Base-by-base conservation (phyloP, 805 yeast genomes). In the Teunomyces stri region DNA sequence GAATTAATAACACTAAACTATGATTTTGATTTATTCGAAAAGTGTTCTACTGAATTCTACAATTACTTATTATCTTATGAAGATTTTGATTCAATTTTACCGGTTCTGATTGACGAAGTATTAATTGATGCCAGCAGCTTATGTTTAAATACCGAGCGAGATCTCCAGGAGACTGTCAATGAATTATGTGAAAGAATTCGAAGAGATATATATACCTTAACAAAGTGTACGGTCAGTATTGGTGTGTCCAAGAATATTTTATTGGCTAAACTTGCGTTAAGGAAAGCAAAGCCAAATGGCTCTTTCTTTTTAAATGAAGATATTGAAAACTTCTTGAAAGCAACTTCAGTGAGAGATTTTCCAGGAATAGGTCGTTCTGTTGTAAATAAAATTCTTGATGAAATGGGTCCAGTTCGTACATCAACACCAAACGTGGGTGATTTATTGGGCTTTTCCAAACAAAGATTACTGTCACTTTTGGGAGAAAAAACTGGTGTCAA, bases 81-180 rank as follows among this genome's bases (percentile, higher is more conserved):
- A 13, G 69, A 68, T 33, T 74, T 83, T 41, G 79, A 72, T 51
- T 52, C 64, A 6, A 70, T 90, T 2, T 73, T 83, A 27, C 98
- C 98, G 0, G 88, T 94, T 1, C 89, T 95, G 51, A 83, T 94
- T 3, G 98, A 94, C 63, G 99, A 94, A 60, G 96, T 90, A 0
- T 67, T 94, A n/a, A 60, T 89, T 7, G 96, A 89, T 55, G 73
- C 85, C 1, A 68, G 84, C 0, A 21, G 65, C 1, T 52, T 60
- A 31, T 60, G 62, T 20, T 54, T 54, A 5, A 33, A 33, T 1
- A 4, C 34, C 12, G 49, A 42, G 9, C 54, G 48, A 11, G 40
- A 48, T 6, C 7, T 39, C 12, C 34, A 20, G 4, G 50, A 50
- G 5, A 39, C 46, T 39, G 43, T 68, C 1, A 43, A 55, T 5